Evolutionary conservation across 2,329 filamentous ascomycete genomes (phyloP).

Genomic region (Monosporascus sp.): DNA sequence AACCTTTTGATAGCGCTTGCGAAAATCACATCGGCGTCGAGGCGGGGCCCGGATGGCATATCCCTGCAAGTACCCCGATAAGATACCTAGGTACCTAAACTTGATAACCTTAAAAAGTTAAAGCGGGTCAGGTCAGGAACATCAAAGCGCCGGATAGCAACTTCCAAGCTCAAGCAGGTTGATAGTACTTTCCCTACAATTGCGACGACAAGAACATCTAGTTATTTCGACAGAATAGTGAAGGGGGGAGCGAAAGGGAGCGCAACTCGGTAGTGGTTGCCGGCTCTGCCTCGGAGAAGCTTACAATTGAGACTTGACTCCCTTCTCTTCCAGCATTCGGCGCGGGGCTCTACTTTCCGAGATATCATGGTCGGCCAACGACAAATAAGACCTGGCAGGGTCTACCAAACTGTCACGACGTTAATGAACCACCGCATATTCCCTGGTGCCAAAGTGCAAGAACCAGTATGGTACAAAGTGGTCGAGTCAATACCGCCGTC

Average conservation of each 20-base stretch:
- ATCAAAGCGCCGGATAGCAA: not conserved
- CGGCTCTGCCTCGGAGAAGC: too few species aligned
- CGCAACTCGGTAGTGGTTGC: too few species aligned
- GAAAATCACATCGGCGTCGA: not conserved
- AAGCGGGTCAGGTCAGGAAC: not conserved
- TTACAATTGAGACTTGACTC: too few species aligned
- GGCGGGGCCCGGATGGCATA: too few species aligned
- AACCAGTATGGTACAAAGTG: conserved; percentile 45
- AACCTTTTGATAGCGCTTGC: not conserved
- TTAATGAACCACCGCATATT: conserved; percentile 30
- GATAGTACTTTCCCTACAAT: not conserved
- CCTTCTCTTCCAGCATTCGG: not conserved
- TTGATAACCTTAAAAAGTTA: not conserved
- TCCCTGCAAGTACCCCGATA: too few species aligned
- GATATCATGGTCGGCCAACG: conserved; percentile 25
- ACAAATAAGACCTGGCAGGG: conserved; percentile 32
- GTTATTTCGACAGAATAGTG: not conserved
- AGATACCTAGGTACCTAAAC: too few species aligned
- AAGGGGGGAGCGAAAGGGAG: too few species aligned
- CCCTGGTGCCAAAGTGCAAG: conserved; percentile 20
- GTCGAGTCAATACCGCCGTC: conserved; percentile 50
- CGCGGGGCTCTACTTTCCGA: conserved; percentile 5
- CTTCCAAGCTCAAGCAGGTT: not conserved
- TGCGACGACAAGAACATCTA: not conserved
- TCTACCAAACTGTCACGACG: conserved; percentile 37